Conservation (phyloP, 805 yeast genomes). For the Candida caryicola region DNA sequence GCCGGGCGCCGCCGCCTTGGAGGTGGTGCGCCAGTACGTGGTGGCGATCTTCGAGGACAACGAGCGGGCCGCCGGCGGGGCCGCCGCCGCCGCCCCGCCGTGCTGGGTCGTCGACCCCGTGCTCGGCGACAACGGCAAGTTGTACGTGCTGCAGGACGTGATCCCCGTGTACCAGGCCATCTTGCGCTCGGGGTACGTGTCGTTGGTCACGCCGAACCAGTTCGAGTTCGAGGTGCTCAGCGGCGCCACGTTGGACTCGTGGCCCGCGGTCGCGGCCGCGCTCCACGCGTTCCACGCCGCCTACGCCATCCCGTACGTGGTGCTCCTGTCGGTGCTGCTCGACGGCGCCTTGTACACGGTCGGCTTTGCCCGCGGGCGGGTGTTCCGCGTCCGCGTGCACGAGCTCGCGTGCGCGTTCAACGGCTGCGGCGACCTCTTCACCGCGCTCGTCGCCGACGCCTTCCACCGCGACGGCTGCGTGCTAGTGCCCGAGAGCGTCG, state of each 20-base stretch:
- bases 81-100: slow-evolving; percentile 14
- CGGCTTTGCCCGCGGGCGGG: slow-evolving; percentile 26
- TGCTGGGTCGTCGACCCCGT: slow-evolving; percentile 86
- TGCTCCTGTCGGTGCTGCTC: slow-evolving; percentile 55
- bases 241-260: slow-evolving; percentile 39
- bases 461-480: slow-evolving; percentile 22
- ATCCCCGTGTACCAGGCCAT: slow-evolving; percentile 51
- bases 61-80: too few relatives aligned
- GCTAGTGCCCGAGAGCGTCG: slow-evolving; percentile 25
- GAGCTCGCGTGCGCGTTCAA: slow-evolving; percentile 59
- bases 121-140: slow-evolving; percentile 81
- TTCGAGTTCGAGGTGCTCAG: slow-evolving; percentile 66
- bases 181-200: slow-evolving; percentile 42
- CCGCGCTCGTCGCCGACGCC: slow-evolving; percentile 56
- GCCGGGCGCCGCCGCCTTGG: slow-evolving; percentile 58
- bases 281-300: slow-evolving; percentile 39
- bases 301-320: slow-evolving; percentile 50
- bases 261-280: slow-evolving; percentile 36
- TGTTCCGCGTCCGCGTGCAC: slow-evolving; percentile 41
- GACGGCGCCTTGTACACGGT: slow-evolving; percentile 36
- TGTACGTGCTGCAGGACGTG: slow-evolving; percentile 66
- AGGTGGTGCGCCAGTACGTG: slow-evolving; percentile 44
- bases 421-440: slow-evolving; percentile 74
- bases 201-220: slow-evolving; percentile 68
- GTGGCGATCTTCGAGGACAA: slow-evolving; percentile 26